These are phyloP conservation scores for Lipomyces oligophaga DNA, from an alignment of 805 yeast species.

Conservation along the genomic window DNA sequence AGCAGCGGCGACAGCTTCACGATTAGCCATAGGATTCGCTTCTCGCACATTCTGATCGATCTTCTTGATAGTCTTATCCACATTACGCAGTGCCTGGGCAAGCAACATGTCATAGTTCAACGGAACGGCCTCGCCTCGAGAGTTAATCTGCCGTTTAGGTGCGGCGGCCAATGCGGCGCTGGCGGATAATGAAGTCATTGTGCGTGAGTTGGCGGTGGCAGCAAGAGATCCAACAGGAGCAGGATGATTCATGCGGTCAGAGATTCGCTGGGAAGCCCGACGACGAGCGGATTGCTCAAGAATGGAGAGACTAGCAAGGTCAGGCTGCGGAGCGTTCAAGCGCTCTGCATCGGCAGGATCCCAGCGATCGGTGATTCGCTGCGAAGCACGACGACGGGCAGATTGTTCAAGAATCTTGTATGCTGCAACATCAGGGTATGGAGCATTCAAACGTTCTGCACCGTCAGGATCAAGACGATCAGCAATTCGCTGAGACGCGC, in stretches of 20 bases:
- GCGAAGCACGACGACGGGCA: too few species aligned
- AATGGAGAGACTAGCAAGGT: too few species aligned
- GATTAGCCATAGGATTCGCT: slow-evolving; percentile 44
- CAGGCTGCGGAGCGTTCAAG: not conserved
- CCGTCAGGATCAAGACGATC: too few species aligned
- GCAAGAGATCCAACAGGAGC: slow-evolving; percentile 4
- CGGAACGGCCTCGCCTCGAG: slow-evolving; percentile 5
- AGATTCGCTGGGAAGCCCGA: slow-evolving; percentile 16
- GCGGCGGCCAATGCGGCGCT: slow-evolving; percentile 9
- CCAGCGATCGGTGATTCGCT: not conserved
- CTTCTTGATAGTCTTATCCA: slow-evolving; percentile 41
- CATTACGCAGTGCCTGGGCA: slow-evolving; percentile 51
- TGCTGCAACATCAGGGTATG: too few species aligned
- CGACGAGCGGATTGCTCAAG: slow-evolving; percentile 19
- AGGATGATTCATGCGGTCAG: slow-evolving; percentile 20
- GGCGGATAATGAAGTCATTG: slow-evolving; percentile 10
- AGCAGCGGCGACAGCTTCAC: slow-evolving; percentile 66
- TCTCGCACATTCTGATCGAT: slow-evolving; percentile 45
- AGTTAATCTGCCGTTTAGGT: not conserved
- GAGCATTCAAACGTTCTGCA: too few species aligned
- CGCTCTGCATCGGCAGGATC: not conserved
- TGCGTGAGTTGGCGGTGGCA: not conserved
- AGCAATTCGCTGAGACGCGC: too few species aligned
- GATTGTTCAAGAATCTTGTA: too few species aligned
- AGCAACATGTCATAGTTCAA: slow-evolving; percentile 42